Evolutionary conservation across 768 basidiomycete genomes (phyloP), one percentile per base, ranked within the genome.

Genomic region (Rhizopogon salebrosus): DNA sequence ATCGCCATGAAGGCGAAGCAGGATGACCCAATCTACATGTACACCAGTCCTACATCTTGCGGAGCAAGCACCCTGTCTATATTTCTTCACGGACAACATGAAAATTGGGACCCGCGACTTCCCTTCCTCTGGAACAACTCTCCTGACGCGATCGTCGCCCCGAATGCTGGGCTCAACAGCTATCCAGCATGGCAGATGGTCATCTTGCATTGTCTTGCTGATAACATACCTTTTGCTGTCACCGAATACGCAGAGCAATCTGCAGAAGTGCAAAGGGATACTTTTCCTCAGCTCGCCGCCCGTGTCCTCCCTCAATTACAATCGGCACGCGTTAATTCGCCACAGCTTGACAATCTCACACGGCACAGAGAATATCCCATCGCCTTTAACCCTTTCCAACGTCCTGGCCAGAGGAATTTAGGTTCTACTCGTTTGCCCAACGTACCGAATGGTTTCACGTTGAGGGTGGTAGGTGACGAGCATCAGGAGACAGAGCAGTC

Each of bases 61-160:
- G 76, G 77, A 9, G 57, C 62, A 23, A 71, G 77, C 13, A 69
- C 67, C 0, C 51, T 79, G 16, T 57, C 63, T n/a, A 67, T 77
- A 38, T 64, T 64, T 54, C 70, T 75, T 36, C 59, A 69, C 6
- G 63, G 64, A 40, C 60, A 63, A 4, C 55, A 59, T 22, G 61
- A 63, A 23, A 58, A 55, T 51, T 64, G 65, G 64, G 60, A 61
- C 3, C 64, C 62, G 37, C 61, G 60, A 38, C 58, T 63, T 27
- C 34, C 39, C 8, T 57, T 64, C 22, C 39, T 63, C 16, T 31
- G 34, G 22, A 46, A 58, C 20, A 54, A 49, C 38, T 45, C 57
- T 23, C 73, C 78, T 1, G 73, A 79, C 56, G 77, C 72, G 16
- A 63, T 79, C 49, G 57, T 79, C 34, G 75, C 65, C 2, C 61